These are phyloP conservation scores for Ophiostoma himal-ulmi DNA, from an alignment of 2,329 filamentous ascomycete genomes.

Conservation along the genomic window DNA sequence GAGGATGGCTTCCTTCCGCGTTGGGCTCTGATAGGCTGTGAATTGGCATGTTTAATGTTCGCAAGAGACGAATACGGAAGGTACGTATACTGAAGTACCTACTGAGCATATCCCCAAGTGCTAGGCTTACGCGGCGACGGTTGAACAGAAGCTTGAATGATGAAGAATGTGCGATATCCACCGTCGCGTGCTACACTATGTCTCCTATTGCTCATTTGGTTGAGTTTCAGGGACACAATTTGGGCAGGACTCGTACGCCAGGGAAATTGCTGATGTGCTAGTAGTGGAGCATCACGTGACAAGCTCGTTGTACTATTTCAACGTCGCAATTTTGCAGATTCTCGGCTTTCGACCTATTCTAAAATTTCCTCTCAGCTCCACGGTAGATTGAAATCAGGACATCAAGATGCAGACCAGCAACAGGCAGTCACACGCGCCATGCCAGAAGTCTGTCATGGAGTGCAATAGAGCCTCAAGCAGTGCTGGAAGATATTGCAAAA, in stretches of 20 bases:
- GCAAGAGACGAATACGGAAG: neutral
- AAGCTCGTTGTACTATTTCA: neutral
- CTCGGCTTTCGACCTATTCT: neutral
- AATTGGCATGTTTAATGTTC: neutral
- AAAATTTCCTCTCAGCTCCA: neutral
- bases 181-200: neutral
- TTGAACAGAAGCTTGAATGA: neutral
- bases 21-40: neutral
- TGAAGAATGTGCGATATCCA: constrained; percentile 8
- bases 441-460: neutral
- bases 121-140: neutral
- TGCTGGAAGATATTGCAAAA: neutral
- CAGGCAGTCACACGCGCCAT: neutral
- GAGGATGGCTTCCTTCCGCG: neutral
- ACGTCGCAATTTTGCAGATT: neutral
- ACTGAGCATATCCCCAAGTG: neutral
- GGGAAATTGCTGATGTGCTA: neutral
- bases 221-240: neutral
- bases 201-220: neutral
- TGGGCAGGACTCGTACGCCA: neutral
- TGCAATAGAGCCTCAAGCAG: neutral
- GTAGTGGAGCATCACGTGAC: neutral
- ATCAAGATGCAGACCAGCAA: neutral
- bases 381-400: neutral
- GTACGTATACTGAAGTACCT: neutral